A percentile compares a stretch with the other conserved stretches of the same genome.
phyloP scores from a whole-genome alignment of 257 asterid species.

The Petrea volubilis region DNA sequence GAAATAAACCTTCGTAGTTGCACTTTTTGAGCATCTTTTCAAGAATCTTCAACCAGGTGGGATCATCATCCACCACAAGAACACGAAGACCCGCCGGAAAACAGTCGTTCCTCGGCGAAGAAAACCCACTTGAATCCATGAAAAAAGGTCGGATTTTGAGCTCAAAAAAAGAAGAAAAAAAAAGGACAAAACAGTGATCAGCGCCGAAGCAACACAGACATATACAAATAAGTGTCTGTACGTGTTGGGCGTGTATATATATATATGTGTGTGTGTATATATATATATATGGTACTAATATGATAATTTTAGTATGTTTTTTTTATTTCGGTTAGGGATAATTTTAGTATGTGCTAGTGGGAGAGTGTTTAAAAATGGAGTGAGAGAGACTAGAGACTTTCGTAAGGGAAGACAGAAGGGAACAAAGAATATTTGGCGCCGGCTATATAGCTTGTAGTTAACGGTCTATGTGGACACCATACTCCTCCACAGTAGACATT shows the following conservation, averaged over 20 bases:
- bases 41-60: slow-evolving; percentile 95
- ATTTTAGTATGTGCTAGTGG: slow-evolving; percentile 16
- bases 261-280: too few relatives aligned
- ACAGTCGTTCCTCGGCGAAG: slow-evolving; percentile 59
- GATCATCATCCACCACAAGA: slow-evolving; percentile 96
- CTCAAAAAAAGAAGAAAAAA: too few relatives aligned
- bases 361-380: slow-evolving; percentile 14
- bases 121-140: slow-evolving; percentile 70
- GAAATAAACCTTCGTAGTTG: slow-evolving; percentile 70
- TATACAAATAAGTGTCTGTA: slow-evolving; percentile 3
- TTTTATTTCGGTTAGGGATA: too few relatives aligned
- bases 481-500: background rate
- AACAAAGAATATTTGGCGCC: slow-evolving; percentile 54
- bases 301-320: slow-evolving; percentile 28
- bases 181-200: slow-evolving; percentile 35
- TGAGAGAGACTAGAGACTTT: slow-evolving; percentile 20
- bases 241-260: slow-evolving; percentile 17
- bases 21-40: slow-evolving; percentile 98
- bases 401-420: slow-evolving; percentile 32
- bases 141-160: slow-evolving; percentile 17
- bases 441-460: slow-evolving; percentile 40
- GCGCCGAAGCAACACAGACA: slow-evolving; percentile 25
- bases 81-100: slow-evolving; percentile 95
- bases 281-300: slow-evolving; percentile 10
- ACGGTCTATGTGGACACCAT: slow-evolving; percentile 37